A percentile compares a stretch with the other conserved stretches of the same genome.
These are phyloP conservation scores for Pelargonium citronellum DNA, from an alignment of 441 rosid genomes.

Conservation along the genomic window DNA sequence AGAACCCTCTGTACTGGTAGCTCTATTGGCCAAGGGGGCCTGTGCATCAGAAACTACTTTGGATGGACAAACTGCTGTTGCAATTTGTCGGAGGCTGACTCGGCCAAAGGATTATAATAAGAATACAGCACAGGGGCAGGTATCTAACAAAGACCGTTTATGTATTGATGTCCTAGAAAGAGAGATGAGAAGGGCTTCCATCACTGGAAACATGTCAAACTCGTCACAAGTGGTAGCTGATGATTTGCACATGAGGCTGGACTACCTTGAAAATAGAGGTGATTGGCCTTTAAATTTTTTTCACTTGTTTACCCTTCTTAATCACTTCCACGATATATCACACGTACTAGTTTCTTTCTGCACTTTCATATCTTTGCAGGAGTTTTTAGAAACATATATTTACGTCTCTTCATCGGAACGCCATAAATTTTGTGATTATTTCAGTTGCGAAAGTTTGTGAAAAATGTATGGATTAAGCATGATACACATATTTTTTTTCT, in stretches of 20 bases:
- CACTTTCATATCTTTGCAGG: background rate
- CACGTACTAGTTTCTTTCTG: background rate
- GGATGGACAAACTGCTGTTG: slow-evolving; percentile 27
- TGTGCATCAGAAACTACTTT: slow-evolving; percentile 19
- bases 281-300: background rate
- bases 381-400: background rate
- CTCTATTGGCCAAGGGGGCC: slow-evolving; percentile 29
- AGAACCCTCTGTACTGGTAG: slow-evolving; percentile 28
- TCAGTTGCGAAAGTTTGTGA: background rate
- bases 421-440: background rate
- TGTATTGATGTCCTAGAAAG: slow-evolving; percentile 29
- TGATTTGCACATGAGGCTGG: slow-evolving; percentile 28
- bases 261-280: slow-evolving; percentile 36
- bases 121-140: slow-evolving; percentile 27
- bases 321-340: background rate
- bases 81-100: slow-evolving; percentile 29
- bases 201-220: slow-evolving; percentile 14
- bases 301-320: background rate
- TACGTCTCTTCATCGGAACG: background rate
- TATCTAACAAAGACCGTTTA: slow-evolving; percentile 28
- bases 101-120: slow-evolving; percentile 30
- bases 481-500: background rate
- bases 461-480: background rate
- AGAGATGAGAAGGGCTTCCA: slow-evolving; percentile 21
- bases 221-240: slow-evolving; percentile 17